Evolutionary conservation across 257 asterid genomes (phyloP), one percentile per base, ranked within the genome.

Genomic region (Euphrasia confusa): DNA sequence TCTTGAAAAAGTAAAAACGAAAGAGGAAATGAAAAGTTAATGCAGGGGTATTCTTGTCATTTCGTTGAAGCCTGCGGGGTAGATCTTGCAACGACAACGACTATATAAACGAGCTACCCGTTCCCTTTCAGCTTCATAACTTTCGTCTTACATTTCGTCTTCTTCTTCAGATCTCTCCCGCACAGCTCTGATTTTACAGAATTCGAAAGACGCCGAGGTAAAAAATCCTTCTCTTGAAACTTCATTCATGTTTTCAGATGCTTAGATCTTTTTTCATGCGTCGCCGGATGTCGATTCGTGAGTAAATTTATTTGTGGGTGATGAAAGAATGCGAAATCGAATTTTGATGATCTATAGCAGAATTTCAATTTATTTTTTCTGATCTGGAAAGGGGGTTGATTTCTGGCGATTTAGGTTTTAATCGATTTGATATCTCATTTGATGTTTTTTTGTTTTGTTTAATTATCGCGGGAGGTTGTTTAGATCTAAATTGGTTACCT

Each of bases 101-200:
- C 79, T 77, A 77, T 74, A 35, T 74, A 77, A 73, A 2, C 15
- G 63, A 60, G 72, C 72, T 71, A 59, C 77, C 75, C 79, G 82
- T 79, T 74, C 64, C 63, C 70, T 69, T 10, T 66, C 12, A 65
- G 67, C 47, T 68, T 60, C 78, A 54, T 33, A 65, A 57, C 37
- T 13, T 44, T 58, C 44, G 57, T 42, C 60, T 14, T 63, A 49
- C 56, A 54, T 24, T 63, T 62, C 45, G 12, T 26, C 54, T 50
- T 60, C 54, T 13, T 35, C 40, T 1, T 35, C 48, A 52, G 69
- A 63, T 75, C 74, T 62, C 61, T 33, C 50, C 40, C 69, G 21
- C 33, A 3, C 33, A 30, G 5, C 33, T 30, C 42, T 30, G 18
- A 12, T 44, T 55, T 55, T 63, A 15, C 58, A 63, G 61, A 61